A percentile compares a stretch with the other conserved stretches of the same genome.
These are phyloP conservation scores for Scedosporium boydii DNA, from an alignment of 2,329 filamentous ascomycete species.

Conservation along the genomic window DNA sequence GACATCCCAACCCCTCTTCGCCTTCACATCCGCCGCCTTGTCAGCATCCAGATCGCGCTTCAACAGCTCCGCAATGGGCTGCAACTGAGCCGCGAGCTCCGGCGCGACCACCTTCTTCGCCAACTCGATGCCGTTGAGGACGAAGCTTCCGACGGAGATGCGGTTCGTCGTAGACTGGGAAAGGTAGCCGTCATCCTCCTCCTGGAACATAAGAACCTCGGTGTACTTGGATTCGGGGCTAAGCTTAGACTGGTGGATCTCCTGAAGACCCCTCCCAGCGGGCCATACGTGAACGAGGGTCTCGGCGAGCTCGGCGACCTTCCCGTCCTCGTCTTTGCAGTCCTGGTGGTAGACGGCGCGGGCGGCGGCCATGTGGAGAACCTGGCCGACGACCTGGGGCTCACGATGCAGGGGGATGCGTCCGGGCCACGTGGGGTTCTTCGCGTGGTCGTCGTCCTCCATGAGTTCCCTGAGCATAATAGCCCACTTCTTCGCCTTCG, in stretches of 20 bases:
- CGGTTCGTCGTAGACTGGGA: slow-evolving; percentile 22
- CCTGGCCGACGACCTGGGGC: slow-evolving; percentile 31
- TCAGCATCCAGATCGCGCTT: slow-evolving; percentile 23
- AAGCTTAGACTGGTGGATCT: slow-evolving; percentile 25
- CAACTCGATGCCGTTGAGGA: slow-evolving; percentile 34
- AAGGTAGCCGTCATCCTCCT: slow-evolving; percentile 24
- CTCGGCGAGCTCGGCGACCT: slow-evolving; percentile 26
- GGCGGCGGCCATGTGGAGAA: slow-evolving; percentile 33
- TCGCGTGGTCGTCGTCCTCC: slow-evolving; percentile 29
- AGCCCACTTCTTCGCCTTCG: slow-evolving; percentile 33
- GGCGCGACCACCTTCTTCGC: slow-evolving; percentile 31
- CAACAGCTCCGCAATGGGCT: slow-evolving; percentile 27
- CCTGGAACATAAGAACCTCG: slow-evolving; percentile 15
- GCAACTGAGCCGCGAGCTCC: slow-evolving; percentile 26
- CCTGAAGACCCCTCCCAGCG: slow-evolving; percentile 22
- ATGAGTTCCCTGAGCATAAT: slow-evolving; percentile 40
- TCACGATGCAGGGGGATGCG: slow-evolving; percentile 25
- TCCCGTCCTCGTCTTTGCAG: slow-evolving; percentile 20
- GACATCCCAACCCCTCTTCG: slow-evolving; percentile 7
- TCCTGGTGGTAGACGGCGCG: slow-evolving; percentile 23
- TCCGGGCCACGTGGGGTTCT: background rate
- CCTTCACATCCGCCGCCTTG: slow-evolving; percentile 9
- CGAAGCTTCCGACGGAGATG: slow-evolving; percentile 22
- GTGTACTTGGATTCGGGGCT: background rate
- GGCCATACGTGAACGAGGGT: slow-evolving; percentile 32